Evolutionary conservation across 371 early-diverging fungal species (phyloP).

Genomic region (Rhizopus sp.): DNA sequence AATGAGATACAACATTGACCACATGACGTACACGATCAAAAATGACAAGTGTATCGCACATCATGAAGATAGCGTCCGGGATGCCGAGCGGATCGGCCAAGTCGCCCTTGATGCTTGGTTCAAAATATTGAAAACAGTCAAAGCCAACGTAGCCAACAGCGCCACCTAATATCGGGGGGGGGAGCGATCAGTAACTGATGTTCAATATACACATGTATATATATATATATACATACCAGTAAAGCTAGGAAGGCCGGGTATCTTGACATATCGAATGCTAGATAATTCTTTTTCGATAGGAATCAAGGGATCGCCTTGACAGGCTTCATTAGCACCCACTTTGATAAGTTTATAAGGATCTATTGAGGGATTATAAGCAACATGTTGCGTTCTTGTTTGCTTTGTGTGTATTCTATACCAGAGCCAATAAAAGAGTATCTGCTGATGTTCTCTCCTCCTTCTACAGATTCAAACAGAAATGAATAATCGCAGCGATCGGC

Average conservation of each 20-base stretch:
- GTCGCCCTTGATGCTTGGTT: slow-evolving; percentile 80
- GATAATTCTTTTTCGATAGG: slow-evolving; percentile 83
- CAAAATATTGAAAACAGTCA: slow-evolving; percentile 96
- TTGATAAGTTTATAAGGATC: slow-evolving; percentile 86
- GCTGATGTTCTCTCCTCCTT: slow-evolving; percentile 92
- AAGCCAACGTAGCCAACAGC: slow-evolving; percentile 96
- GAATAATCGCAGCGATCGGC: slow-evolving; percentile 79
- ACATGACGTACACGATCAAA: slow-evolving; percentile 93
- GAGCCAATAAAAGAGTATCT: slow-evolving; percentile 95
- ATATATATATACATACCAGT: slow-evolving; percentile 80
- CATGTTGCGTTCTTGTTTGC: background rate
- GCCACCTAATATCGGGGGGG: slow-evolving; percentile 67
- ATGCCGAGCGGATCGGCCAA: slow-evolving; percentile 84
- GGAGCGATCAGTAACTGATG: too few relatives aligned
- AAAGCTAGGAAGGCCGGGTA: slow-evolving; percentile 85
- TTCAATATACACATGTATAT: too few relatives aligned
- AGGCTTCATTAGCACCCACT: slow-evolving; percentile 69
- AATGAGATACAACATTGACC: slow-evolving; percentile 89
- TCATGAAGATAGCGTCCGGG: slow-evolving; percentile 91
- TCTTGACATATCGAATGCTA: slow-evolving; percentile 71
- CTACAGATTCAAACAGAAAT: slow-evolving; percentile 94
- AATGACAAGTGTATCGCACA: slow-evolving; percentile 91
- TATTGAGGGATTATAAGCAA: slow-evolving; percentile 22
- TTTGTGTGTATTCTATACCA: slow-evolving; percentile 48
- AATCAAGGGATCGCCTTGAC: slow-evolving; percentile 87